These are phyloP conservation scores for Babesia sp. DNA, from an alignment of 169 alveolate genomes.

Conservation along the genomic window DNA sequence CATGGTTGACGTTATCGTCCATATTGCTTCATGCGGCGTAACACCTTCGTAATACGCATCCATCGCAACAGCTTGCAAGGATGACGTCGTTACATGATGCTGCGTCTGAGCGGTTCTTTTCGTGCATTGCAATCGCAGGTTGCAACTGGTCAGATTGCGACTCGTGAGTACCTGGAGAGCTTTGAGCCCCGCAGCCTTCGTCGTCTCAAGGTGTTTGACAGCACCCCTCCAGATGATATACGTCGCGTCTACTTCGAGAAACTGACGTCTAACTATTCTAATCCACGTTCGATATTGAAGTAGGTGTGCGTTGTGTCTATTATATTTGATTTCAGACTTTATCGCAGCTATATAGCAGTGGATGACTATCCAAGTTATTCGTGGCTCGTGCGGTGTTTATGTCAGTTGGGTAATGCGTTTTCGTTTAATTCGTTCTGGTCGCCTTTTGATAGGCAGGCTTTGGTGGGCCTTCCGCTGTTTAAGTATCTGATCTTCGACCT, in stretches of 20 bases:
- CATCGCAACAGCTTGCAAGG: background rate
- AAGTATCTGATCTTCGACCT: conserved; percentile 79
- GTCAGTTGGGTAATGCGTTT: conserved; percentile 83
- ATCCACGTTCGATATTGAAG: conserved; percentile 79
- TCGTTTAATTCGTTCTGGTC: conserved; percentile 87
- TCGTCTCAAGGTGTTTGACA: conserved; percentile 69
- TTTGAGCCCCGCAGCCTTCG: conserved; percentile 67
- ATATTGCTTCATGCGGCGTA: background rate
- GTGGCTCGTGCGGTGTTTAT: conserved; percentile 84
- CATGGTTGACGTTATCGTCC: background rate
- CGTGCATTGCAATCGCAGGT: conserved; percentile 59
- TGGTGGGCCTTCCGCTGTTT: conserved; percentile 75
- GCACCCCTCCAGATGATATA: conserved; percentile 78
- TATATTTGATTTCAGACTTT: conserved; percentile 63
- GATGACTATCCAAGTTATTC: conserved; percentile 82
- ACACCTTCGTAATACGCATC: background rate
- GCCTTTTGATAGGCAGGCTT: conserved; percentile 76
- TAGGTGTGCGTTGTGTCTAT: conserved; percentile 3
- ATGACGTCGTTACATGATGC: conserved; percentile 23
- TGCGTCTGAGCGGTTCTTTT: conserved; percentile 29
- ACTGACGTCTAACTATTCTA: conserved; percentile 73
- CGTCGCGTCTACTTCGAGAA: conserved; percentile 70
- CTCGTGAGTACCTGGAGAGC: conserved; percentile 68
- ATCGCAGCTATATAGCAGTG: conserved; percentile 75
- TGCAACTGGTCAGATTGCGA: conserved; percentile 64